Evolutionary conservation across 1,139 yeast genomes (phyloP), one percentile per base, ranked within the genome.

Genomic region (Magnusiomyces sp.): DNA sequence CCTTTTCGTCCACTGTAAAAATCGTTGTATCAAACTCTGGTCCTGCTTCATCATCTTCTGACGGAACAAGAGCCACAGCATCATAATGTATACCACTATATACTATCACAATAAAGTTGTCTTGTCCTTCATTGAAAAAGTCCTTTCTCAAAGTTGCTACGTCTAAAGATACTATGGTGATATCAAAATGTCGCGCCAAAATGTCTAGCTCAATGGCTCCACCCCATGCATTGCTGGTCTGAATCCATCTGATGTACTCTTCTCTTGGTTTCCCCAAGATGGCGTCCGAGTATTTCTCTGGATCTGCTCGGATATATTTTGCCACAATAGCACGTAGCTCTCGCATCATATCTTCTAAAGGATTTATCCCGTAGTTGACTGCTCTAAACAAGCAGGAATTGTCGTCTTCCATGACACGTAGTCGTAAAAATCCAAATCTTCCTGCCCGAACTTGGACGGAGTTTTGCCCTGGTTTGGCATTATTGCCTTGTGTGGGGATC

Each of bases 51-150:
- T 78, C 83, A 9, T 62, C 56, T 64, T 57, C 46, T 53, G 59
- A 45, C 6, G 65, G 60, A 20, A 75, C 70, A 43, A 73, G 60
- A 10, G 75, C 79, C 10, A 83, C 67, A 0, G 84, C 71, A 62
- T 85, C 95, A 62, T 84, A 86, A 65, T 86, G 95, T 46, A 85
- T 76, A 0, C 95, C 95, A 43, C 79, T 76, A 59, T 84, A 85
- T 10, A 81, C 69, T 42, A 85, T 69, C 14, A 77, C 67, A 16
- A 82, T 74, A 58, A 76, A 82, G 11, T 68, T 67, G 7, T 64
- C 52, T 45, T 65, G 63, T 7, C 70, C 73, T 45, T 67, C 74
- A 56, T 70, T 79, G 71, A 84, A 84, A 46, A 70, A 70, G 56
- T 83, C 84, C 45, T 76, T 65, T 42, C 79, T 71, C 2, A 79